Base-by-base conservation (phyloP, 83 land plant genomes). In the Larix sibirica region DNA sequence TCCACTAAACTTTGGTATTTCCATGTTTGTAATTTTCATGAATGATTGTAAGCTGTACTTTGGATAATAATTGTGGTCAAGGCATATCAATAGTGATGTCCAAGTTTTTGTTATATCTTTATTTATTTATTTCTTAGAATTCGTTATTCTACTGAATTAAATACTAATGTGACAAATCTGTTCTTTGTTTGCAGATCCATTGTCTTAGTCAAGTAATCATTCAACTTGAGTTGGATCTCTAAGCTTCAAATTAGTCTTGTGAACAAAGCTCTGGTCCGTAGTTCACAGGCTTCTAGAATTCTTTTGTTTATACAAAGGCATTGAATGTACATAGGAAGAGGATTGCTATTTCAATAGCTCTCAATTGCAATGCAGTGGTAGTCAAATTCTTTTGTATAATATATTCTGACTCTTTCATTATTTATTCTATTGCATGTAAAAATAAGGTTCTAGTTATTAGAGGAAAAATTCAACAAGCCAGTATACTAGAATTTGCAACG, bases 311-410 rank as follows among this genome's bases (percentile, higher is more conserved):
- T 23, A 33, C 40, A 6, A 68, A 68, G 71, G 71, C 71, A 68
- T 31, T 68, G 20, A 68, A 68, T 68, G 71, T 68, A 68, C 71
- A 68, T 68, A 68, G 31, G 71, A 31, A 31, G 71, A 68, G 71
- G 20, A 64, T 68, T 33, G 20, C 28, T 68, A 33, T 68, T 26
- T 28, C 31, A 26, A 17, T 67, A 36, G 70, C 70, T 28, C 28
- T 14, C 20, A 16, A 33, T 31, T 68, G 71, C 40, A 68, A 68
- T 68, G 71, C 71, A 33, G 17, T 0, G 20, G 71, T 31, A 6
- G 40, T 6, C 40, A 68, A 68, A 33, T 68, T 68, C 71, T 31
- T 68, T 68, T 50, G 71, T 68, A 68, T 31, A 68, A 18, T 31
- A 31, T 68, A 16, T 33, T 31, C 36, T 68, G 18, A 31, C 31